Evolutionary conservation across 129 eudicot species (phyloP).

Genomic region (Chrysanthemum seticuspe): DNA sequence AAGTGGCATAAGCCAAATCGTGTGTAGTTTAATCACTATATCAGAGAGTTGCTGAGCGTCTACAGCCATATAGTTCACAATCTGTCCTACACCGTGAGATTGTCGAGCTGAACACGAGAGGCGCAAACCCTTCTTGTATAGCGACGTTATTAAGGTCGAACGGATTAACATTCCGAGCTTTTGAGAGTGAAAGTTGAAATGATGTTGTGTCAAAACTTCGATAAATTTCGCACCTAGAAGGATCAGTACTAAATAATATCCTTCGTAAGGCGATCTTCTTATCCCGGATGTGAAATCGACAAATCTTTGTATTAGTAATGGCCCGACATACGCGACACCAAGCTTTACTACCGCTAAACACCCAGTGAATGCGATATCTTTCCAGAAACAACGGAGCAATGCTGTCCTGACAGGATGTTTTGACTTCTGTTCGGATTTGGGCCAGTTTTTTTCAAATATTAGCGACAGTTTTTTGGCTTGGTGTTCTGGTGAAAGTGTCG

Average conservation of each 20-base stretch:
- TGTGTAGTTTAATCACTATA: conserved; percentile 48
- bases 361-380: conserved; percentile 46
- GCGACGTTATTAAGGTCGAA: conserved; percentile 42
- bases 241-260: conserved; percentile 45
- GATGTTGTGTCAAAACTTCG: conserved; percentile 66
- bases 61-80: conserved; percentile 73
- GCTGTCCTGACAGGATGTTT: conserved; percentile 51
- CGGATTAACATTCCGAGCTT: conserved; percentile 65
- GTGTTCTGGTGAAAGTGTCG: conserved; percentile 53
- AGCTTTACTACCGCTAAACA: conserved; percentile 40
- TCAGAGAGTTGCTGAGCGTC: conserved; percentile 62
- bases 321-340: conserved; percentile 58
- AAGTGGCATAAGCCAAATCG: conserved; percentile 62
- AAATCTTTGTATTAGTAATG: conserved; percentile 54
- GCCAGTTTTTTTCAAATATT: conserved; percentile 60
- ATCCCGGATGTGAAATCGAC: conserved; percentile 54
- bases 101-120: conserved; percentile 63
- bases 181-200: conserved; percentile 51
- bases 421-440: conserved; percentile 40
- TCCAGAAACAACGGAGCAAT: conserved; percentile 62
- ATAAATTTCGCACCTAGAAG: conserved; percentile 43
- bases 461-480: conserved; percentile 50
- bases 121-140: conserved; percentile 54
- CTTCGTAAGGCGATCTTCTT: conserved; percentile 35
- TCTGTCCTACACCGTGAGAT: conserved; percentile 70